phyloP scores from a whole-genome alignment of 352 stramenopile genomes.

The Phytophthora gonapodyides region DNA sequence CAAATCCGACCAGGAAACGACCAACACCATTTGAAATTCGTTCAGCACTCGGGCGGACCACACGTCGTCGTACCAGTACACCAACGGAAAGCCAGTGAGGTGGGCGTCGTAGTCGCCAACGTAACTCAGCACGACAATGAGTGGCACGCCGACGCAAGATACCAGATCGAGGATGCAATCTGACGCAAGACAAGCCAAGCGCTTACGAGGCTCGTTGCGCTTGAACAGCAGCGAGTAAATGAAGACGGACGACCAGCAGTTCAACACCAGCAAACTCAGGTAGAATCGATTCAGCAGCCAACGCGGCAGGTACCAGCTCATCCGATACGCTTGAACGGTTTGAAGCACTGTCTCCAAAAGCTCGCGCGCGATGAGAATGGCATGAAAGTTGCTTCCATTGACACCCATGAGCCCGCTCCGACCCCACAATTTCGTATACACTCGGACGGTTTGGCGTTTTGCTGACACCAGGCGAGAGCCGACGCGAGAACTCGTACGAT shows the following conservation, averaged over 20 bases:
- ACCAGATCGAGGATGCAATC: constrained; percentile 33
- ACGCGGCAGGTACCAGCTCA: constrained; percentile 30
- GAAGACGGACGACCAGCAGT: constrained; percentile 32
- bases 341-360: constrained; percentile 32
- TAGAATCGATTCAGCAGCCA: constrained; percentile 41
- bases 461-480: background rate
- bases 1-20: constrained; percentile 33
- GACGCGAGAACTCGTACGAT: no score
- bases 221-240: constrained; percentile 26
- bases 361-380: constrained; percentile 26
- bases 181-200: constrained; percentile 21
- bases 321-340: constrained; percentile 30
- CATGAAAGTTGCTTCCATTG: constrained; percentile 30
- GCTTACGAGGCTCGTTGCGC: constrained; percentile 17
- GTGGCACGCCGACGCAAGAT: constrained; percentile 22
- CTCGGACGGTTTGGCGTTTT: constrained; percentile 4
- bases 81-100: constrained; percentile 19
- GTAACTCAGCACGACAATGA: constrained; percentile 28
- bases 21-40: constrained; percentile 37
- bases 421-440: constrained; percentile 20
- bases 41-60: constrained; percentile 32
- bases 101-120: constrained; percentile 19
- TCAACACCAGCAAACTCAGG: constrained; percentile 31
- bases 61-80: constrained; percentile 31
- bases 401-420: constrained; percentile 22